A percentile compares a stretch with the other conserved stretches of the same genome.
Evolutionary conservation across 2,329 filamentous ascomycete genomes (phyloP).

Genomic region (Cladosporium sp.): DNA sequence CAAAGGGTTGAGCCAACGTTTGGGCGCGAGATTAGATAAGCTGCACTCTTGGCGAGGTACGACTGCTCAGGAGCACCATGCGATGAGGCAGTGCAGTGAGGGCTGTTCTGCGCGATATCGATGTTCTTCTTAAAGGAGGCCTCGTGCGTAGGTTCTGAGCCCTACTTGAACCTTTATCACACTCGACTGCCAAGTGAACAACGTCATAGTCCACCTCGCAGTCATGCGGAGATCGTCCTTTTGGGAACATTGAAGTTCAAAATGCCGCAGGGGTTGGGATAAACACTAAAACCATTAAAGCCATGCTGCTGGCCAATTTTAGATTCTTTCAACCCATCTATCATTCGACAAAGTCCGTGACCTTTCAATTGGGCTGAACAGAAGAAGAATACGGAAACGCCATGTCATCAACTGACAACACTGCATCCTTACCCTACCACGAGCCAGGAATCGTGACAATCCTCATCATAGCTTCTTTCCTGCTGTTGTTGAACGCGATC

Average conservation of each 20-base stretch:
- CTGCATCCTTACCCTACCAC: conserved; percentile 28
- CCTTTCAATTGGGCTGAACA: not conserved
- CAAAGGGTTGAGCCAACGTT: not conserved
- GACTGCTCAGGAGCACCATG: not conserved
- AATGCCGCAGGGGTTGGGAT: not conserved
- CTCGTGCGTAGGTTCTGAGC: not conserved
- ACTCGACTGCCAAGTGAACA: not conserved
- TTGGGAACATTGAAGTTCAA: not conserved
- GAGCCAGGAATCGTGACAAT: conserved; percentile 55
- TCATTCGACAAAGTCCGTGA: not conserved
- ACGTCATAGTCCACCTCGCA: not conserved
- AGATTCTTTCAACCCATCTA: not conserved
- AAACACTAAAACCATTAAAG: not conserved
- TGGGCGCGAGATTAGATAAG: not conserved
- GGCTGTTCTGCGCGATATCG: not conserved
- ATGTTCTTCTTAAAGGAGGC: not conserved
- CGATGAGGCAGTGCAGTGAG: not conserved
- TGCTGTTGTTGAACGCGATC: conserved; percentile 41
- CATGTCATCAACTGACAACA: not conserved
- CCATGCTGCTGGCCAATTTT: not conserved
- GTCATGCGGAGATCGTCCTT: not conserved
- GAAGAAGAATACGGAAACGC: not conserved
- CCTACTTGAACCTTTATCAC: not conserved
- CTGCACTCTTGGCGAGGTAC: not conserved
- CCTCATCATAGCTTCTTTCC: conserved; percentile 62